These are phyloP conservation scores for Phyllosticta paracitricarpa DNA, from an alignment of 2,329 filamentous ascomycete genomes.

Conservation along the genomic window DNA sequence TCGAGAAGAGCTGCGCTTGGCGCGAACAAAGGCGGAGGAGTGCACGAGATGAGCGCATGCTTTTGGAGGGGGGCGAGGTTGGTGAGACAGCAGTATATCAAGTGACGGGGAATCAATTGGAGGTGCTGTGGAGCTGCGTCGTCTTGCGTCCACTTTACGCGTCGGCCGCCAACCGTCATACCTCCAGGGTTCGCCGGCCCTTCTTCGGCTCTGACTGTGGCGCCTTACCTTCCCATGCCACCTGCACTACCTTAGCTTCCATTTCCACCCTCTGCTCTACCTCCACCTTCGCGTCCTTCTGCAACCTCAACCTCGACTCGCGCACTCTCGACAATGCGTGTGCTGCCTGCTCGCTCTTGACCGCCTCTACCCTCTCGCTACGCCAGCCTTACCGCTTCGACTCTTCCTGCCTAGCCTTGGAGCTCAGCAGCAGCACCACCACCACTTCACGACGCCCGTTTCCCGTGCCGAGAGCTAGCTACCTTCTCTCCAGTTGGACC, in stretches of 20 bases:
- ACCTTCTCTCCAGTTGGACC: neutral
- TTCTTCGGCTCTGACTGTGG: neutral
- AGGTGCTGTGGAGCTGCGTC: neutral
- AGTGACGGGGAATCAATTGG: neutral
- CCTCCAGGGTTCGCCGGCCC: neutral
- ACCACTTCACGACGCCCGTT: neutral
- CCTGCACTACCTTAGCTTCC: neutral
- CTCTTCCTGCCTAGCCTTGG: neutral
- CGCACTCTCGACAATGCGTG: neutral
- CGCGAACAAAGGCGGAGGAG: conserved; percentile 16
- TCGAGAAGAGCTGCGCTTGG: conserved; percentile 15
- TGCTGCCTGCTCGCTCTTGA: neutral
- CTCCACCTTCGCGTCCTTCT: neutral
- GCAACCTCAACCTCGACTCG: neutral
- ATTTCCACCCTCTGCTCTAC: neutral
- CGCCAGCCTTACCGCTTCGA: neutral
- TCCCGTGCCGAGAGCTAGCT: neutral
- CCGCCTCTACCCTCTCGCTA: neutral
- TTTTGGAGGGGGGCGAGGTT: neutral
- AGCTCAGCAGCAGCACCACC: neutral
- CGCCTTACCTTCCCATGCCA: no score
- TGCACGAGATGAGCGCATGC: conserved; percentile 19
- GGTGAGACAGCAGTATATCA: neutral
- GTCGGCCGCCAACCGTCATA: neutral
- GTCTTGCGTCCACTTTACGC: conserved; percentile 1